Conservation (phyloP, 768 basidiomycete species). For the Leccinum barrowsii region DNA sequence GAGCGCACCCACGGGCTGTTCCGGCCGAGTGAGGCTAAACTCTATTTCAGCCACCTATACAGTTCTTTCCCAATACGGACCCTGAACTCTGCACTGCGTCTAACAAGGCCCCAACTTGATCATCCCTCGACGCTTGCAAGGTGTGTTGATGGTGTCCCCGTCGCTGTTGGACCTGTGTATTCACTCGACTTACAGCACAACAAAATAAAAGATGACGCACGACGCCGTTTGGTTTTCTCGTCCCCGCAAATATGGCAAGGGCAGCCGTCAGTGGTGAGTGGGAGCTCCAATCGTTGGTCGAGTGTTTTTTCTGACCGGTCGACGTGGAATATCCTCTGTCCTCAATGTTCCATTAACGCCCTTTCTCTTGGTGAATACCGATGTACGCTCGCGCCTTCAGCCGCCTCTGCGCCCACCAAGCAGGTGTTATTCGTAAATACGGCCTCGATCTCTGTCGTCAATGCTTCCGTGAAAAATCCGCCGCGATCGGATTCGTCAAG, state of each 20-base stretch:
- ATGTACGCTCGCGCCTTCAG: constrained; percentile 36
- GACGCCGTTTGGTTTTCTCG: constrained; percentile 98
- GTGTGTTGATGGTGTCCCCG: constrained; percentile 8
- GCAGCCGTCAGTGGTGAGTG: constrained; percentile 88
- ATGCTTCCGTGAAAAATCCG: constrained; percentile 96
- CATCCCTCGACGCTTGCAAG: constrained; percentile 17
- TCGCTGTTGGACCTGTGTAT: not conserved
- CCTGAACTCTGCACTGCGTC: too few species aligned
- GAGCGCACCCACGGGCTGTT: too few species aligned
- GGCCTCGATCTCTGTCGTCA: constrained; percentile 97
- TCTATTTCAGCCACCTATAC: constrained; percentile 27
- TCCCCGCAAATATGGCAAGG: constrained; percentile 93
- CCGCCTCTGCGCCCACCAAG: constrained; percentile 95
- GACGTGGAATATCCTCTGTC: not conserved
- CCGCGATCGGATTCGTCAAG: constrained; percentile 93
- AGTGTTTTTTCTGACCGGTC: not conserved
- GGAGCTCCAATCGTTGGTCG: not conserved
- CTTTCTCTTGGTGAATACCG: not conserved
- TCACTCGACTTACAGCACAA: not conserved
- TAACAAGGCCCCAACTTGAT: not conserved
- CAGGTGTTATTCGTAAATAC: constrained; percentile 97
- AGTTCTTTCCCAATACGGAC: constrained; percentile 17
- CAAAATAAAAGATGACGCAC: constrained; percentile 97
- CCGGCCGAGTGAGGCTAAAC: constrained; percentile 1
- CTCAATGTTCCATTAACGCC: not conserved